A percentile compares a stretch with the other conserved stretches of the same genome.
Conservation (phyloP, 371 early-diverging fungal species). For the Apophysomyces trapeziformis region DNA sequence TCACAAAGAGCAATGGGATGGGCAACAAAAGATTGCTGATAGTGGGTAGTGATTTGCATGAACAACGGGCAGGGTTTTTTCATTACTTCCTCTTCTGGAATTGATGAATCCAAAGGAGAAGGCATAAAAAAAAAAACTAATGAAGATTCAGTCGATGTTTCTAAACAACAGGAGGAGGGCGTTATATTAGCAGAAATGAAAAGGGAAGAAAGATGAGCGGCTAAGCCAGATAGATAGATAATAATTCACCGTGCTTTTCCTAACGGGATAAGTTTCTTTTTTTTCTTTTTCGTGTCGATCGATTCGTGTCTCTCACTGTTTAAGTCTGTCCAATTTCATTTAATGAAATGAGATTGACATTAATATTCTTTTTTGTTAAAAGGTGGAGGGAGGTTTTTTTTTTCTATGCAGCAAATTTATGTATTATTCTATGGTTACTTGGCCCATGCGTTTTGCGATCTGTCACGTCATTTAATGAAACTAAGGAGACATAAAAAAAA, state of each 20-base stretch:
- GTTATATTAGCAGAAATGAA: background rate
- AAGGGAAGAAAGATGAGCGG: background rate
- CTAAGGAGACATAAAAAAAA: conserved; percentile 1
- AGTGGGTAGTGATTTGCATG: background rate
- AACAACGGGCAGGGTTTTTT: conserved; percentile 5
- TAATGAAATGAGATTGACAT: background rate
- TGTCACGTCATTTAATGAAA: conserved; percentile 9
- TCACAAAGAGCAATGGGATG: background rate
- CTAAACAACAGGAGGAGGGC: conserved; percentile 2
- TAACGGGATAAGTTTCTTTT: background rate
- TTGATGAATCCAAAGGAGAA: conserved; percentile 8
- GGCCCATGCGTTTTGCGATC: conserved; percentile 11
- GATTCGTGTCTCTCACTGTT: background rate
- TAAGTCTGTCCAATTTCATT: background rate
- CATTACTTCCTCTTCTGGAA: conserved; percentile 10
- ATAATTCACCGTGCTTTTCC: conserved; percentile 5
- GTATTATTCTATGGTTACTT: background rate
- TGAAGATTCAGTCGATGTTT: background rate
- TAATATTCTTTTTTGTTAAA: background rate
- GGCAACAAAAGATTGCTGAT: too few species aligned
- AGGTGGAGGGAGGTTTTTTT: background rate
- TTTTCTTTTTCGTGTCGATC: background rate
- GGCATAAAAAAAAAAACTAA: background rate
- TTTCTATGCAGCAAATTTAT: conserved; percentile 5
- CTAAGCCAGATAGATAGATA: background rate